Base-by-base conservation (phyloP, 257 asterid genomes). In the Fraxinus quadrangulata region DNA sequence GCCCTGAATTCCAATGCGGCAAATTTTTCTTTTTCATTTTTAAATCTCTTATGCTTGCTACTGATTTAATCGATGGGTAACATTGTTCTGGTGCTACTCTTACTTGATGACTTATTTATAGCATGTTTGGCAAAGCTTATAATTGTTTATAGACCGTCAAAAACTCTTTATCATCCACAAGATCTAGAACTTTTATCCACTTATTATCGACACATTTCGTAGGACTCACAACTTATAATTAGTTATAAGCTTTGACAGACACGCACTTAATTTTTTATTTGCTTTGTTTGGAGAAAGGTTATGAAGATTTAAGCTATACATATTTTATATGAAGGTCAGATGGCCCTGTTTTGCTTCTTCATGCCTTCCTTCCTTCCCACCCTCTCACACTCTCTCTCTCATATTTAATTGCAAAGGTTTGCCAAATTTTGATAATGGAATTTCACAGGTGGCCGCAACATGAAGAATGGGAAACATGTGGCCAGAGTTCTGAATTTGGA, bases 401-500 rank as follows among this genome's bases (percentile, higher is more conserved):
- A 37, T 49, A 28, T 66, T 19, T 51, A 31, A 51, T 67, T 74
- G 73, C 71, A 51, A 30, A 21, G 26, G 59, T 56, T 66, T 78
- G 70, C 73, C 79, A 2, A 49, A 24, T 67, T 70, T 54, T 39
- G 24, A 66, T 45, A 23, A 45, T 71, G 81, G 79, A 79, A 81
- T 56, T 28, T 79, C 56, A 45, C 81, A 87, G 91, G 81, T 81
- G 87, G 91, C 75, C 89, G 33, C 78, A 75, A 81, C 81, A 75
- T 71, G 77, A 83, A 75, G 86, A 83, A 28, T 87, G 91, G 91
- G 88, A 83, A 78, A 77, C 71, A 67, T 81, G 82, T 67, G 75
- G 84, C 24, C 89, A 79, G 79, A 77, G 65, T 76, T 85, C 89
- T 83, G 91, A 83, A 59, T 87, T 83, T 81, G 86, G 86, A 56